Evolutionary conservation across 495 filamentous ascomycete species (phyloP).

Genomic region (Trichoderma orchidacearum): DNA sequence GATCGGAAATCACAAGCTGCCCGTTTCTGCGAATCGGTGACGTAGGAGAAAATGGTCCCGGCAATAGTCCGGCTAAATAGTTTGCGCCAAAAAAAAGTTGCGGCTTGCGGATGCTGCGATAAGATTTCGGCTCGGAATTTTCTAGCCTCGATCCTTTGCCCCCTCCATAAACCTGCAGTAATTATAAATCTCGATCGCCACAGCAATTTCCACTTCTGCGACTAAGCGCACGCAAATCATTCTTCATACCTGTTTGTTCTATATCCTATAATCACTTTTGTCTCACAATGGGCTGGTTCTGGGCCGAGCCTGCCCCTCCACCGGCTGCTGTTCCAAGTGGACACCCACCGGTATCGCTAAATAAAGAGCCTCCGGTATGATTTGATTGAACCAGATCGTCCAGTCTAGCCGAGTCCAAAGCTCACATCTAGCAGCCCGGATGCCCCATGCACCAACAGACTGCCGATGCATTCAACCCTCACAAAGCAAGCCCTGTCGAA

Average conservation of each 20-base stretch:
- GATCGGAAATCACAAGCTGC: not conserved
- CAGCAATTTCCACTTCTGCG: not conserved
- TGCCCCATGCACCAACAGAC: constrained; percentile 80
- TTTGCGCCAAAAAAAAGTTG: not conserved
- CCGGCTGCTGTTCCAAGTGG: constrained; percentile 14
- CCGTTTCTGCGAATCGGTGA: not conserved
- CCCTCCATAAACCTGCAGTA: not conserved
- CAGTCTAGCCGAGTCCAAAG: not conserved
- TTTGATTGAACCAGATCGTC: not conserved
- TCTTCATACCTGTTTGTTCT: not conserved
- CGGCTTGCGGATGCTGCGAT: not conserved
- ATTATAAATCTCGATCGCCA: not conserved
- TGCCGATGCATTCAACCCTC: constrained; percentile 26
- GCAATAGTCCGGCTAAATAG: not conserved
- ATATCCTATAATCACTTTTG: not conserved
- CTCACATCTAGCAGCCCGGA: constrained; percentile 47
- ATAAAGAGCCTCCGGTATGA: constrained; percentile 45
- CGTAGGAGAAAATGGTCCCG: not conserved
- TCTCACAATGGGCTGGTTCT: constrained; percentile 87
- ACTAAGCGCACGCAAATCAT: not conserved
- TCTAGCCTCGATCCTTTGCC: not conserved
- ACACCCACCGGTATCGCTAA: not conserved
- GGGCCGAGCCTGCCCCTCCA: constrained; percentile 58
- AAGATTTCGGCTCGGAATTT: not conserved
- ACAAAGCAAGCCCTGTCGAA: constrained; percentile 12